Conservation (phyloP, 2,329 filamentous ascomycete species). For the Pseudopithomyces maydicus region DNA sequence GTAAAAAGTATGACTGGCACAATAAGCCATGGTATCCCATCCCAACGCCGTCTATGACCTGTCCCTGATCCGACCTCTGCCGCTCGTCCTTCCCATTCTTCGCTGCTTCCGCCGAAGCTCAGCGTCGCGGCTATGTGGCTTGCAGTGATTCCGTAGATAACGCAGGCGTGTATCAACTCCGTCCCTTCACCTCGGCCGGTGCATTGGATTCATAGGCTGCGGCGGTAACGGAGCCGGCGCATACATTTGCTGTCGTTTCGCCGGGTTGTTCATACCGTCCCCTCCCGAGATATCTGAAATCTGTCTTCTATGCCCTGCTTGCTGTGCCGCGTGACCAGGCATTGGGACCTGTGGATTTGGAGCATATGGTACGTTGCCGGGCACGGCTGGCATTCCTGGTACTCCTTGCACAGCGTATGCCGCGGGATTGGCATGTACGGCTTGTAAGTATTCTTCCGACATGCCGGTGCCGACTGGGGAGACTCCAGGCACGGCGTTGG, state of each 20-base stretch:
- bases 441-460: conserved; percentile 53
- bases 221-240: conserved; percentile 44
- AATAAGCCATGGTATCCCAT: conserved; percentile 2
- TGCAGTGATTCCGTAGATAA: not conserved
- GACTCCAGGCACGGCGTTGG: conserved; percentile 62
- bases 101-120: not conserved
- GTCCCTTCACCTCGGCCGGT: conserved; percentile 49
- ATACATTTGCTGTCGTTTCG: conserved; percentile 66
- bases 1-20: not conserved
- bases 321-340: conserved; percentile 28
- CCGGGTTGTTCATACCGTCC: conserved; percentile 55
- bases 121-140: not conserved
- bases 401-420: conserved; percentile 43
- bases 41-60: conserved; percentile 6
- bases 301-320: conserved; percentile 56
- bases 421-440: conserved; percentile 48
- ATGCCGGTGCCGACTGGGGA: conserved; percentile 53
- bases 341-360: conserved; percentile 47
- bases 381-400: conserved; percentile 20
- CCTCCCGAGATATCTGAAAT: conserved; percentile 66
- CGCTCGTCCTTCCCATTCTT: not conserved
- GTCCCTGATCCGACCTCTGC: not conserved
- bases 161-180: not conserved
- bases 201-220: conserved; percentile 55
- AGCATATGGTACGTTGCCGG: conserved; percentile 45